phyloP scores from a whole-genome alignment of 352 stramenopile species.

The Phytopythium vexans region DNA sequence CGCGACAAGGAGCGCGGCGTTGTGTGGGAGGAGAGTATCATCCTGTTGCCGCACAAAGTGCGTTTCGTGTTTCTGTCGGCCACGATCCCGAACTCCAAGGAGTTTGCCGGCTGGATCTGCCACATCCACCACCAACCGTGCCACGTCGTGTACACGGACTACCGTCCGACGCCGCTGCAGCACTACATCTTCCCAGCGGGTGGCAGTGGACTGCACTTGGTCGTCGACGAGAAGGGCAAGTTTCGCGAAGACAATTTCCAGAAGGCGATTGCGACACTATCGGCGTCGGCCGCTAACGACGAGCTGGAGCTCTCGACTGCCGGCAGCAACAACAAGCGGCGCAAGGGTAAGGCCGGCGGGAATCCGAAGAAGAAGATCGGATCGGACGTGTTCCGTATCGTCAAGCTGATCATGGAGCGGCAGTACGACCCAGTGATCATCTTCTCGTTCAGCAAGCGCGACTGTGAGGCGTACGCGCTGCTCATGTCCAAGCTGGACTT shows the following conservation, averaged over 20 bases:
- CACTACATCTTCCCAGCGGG: conserved; percentile 99
- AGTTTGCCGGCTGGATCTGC: conserved; percentile 97
- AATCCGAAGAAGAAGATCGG: conserved; percentile 91
- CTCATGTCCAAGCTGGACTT: conserved; percentile 95
- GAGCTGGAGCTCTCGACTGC: conserved; percentile 79
- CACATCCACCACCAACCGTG: conserved; percentile 99
- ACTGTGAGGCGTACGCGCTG: conserved; percentile 94
- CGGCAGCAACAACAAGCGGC: conserved; percentile 71
- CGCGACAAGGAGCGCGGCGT: conserved; percentile 97
- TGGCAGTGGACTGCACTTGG: conserved; percentile 96
- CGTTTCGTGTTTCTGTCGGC: conserved; percentile 99
- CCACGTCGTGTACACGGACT: conserved; percentile 99
- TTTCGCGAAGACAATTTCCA: conserved; percentile 98
- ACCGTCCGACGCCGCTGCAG: conserved; percentile 97
- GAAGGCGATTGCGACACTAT: conserved; percentile 87
- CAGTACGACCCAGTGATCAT: conserved; percentile 98
- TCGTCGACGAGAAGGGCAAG: conserved; percentile 98
- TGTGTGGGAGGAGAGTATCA: conserved; percentile 99
- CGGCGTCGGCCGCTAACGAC: conserved; percentile 49
- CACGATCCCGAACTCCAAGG: conserved; percentile 98
- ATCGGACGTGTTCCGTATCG: conserved; percentile 96
- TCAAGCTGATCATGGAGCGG: conserved; percentile 98
- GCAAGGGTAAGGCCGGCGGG: conserved; percentile 32
- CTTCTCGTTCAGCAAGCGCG: conserved; percentile 99
- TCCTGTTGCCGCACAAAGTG: conserved; percentile 97